These are phyloP conservation scores for Euphorbia tirucalli DNA, from an alignment of 345 rosid species.

Conservation along the genomic window DNA sequence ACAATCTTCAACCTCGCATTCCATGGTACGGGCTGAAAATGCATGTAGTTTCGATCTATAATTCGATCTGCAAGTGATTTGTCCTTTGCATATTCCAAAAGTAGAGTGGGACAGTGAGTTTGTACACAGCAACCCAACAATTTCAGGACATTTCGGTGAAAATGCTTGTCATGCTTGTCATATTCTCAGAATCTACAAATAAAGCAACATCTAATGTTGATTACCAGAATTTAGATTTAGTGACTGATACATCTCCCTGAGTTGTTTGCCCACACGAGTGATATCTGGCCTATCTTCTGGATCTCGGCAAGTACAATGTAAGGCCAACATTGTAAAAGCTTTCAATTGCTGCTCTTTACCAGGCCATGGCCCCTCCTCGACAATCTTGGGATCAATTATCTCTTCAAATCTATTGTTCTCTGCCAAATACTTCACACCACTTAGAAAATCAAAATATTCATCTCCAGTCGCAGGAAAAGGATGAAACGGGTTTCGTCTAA, in stretches of 20 bases:
- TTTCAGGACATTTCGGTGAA: constrained; percentile 19
- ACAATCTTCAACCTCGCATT: constrained; percentile 24
- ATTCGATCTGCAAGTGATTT: constrained; percentile 15
- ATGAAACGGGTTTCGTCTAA: neutral
- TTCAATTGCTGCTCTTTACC: constrained; percentile 18
- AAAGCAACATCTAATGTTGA: too few relatives aligned
- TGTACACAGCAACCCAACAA: constrained; percentile 34
- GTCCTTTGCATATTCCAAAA: constrained; percentile 9
- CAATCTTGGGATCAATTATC: constrained; percentile 11
- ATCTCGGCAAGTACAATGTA: too few relatives aligned
- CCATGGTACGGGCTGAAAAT: constrained; percentile 16
- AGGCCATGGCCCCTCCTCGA: constrained; percentile 7
- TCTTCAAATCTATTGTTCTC: neutral
- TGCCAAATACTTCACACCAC: too few relatives aligned
- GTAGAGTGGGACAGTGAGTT: constrained; percentile 6
- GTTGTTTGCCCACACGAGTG: too few relatives aligned
- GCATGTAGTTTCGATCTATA: too few relatives aligned
- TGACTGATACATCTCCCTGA: too few relatives aligned
- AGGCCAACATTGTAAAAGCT: too few relatives aligned
- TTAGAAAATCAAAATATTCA: neutral
- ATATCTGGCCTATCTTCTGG: too few relatives aligned
- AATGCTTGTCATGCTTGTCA: too few relatives aligned
- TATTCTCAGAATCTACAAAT: too few relatives aligned
- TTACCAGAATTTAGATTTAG: too few relatives aligned
- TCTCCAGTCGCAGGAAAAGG: neutral